Percentiles rank a stretch among this genome's conserved stretches.
These are phyloP conservation scores for Tremellales sp. DNA, from an alignment of 1,284 basidiomycete genomes.

Conservation along the genomic window DNA sequence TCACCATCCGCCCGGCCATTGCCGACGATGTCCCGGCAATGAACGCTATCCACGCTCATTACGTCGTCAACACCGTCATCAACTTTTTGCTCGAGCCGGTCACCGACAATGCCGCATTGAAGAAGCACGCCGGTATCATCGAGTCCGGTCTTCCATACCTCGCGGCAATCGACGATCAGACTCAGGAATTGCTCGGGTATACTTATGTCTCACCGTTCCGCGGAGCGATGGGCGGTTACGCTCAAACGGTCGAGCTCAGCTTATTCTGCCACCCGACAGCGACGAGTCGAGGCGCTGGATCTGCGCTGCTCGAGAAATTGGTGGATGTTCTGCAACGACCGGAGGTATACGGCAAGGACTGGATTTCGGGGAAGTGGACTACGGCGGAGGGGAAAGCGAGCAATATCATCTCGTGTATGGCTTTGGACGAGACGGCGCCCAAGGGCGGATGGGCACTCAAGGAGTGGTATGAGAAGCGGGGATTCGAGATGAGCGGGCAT, in stretches of 20 bases:
- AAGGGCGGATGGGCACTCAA: background rate
- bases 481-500: constrained; percentile 1
- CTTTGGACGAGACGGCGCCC: background rate
- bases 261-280: background rate
- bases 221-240: background rate
- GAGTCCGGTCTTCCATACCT: background rate
- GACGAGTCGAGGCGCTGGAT: background rate
- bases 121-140: background rate
- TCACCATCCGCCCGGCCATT: constrained; percentile 5
- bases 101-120: background rate
- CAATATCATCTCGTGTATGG: constrained; percentile 1
- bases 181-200: background rate
- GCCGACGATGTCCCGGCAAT: background rate
- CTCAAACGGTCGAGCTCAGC: constrained; percentile 2
- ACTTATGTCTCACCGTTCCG: constrained; percentile 3
- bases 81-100: background rate
- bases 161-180: background rate
- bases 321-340: background rate
- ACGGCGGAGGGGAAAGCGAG: background rate
- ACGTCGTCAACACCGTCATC: constrained; percentile 2
- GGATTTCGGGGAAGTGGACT: background rate
- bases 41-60: constrained; percentile 2
- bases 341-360: background rate
- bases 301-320: background rate
- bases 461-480: constrained; percentile 4